Base-by-base conservation (phyloP, 352 stramenopile species). In the Phytophthora sp. region DNA sequence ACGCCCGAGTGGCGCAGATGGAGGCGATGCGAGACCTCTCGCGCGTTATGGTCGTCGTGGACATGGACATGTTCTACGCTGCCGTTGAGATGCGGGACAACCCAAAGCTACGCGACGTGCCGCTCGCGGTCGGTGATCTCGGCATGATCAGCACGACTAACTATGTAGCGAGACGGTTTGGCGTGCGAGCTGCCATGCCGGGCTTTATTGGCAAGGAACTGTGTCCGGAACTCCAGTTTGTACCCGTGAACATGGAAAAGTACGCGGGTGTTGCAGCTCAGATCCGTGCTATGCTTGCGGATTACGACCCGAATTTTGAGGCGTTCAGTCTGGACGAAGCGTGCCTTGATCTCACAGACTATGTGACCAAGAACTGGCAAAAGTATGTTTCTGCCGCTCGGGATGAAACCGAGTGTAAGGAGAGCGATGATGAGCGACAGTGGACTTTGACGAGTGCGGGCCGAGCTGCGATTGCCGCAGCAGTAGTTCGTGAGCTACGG, bases 61-160 rank as follows among this genome's bases (percentile, higher is more conserved):
- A 99, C 73, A 98, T 99, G 94, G 97, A 99, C 70, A 97, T 97
- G 84, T 99, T 99, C 66, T 99, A 97, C 75, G 97, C 97, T 15
- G 92, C 91, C 9, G 97, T 98, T 38, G 94, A 99, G 65, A 96
- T 99, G 74, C 80, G 96, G n/a, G 85, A 97, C 71, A 81, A 94
- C 59, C 95, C 94, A 2, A 67, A 85, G 23, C 76, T 99, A 15
- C 71, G 80, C 4, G 74, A 97, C 44, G 80, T 96, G 30, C 96
- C 96, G 6, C 88, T 98, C 6, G 96, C 92, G 7, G 96, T 99
- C 7, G 97, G 97, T 8, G 89, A 89, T 2, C 80, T 91, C 27
- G 81, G 74, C 42, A 99, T 99, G 95, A 98, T 99, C 66, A 90
- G 77, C 15, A 99, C 97, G 5, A 93, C 92, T 57, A 99, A 99